Base-by-base conservation (phyloP, 768 basidiomycete genomes). In the Psilocybe sp. region DNA sequence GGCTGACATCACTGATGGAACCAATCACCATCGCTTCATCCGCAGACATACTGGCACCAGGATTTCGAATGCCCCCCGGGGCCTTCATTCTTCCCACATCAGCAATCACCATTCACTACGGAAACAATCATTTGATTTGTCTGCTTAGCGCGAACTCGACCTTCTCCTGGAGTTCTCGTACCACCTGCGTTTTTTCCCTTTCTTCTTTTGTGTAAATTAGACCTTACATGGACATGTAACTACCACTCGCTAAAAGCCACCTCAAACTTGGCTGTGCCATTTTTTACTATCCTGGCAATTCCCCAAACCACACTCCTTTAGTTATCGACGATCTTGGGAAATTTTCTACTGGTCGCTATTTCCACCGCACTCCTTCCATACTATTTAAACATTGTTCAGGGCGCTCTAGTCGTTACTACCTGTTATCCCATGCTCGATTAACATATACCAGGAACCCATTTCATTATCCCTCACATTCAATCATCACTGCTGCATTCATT, bases 21-120 rank as follows among this genome's bases (percentile, higher is more conserved):
- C 41, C 44, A 52, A 61, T 15, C 58, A 64, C 54, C 62, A 64
- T 47, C 69, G 67, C 44, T 68, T 68, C 49, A 56, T 65, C 47
- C 68, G 65, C 46, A 66, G 67, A 49, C 71, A 66, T 54, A 71
- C 69, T 40, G 75, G 76, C 20, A 70, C 74, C 31, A 69, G 76
- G 40, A 72, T 79, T 33, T 77, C 76, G 35, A 69, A 73, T 32
- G 66, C 74, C 37, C 68, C 72, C 41, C 65, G 60, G 38, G 61
- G 68, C 39, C 23, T 7, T 28, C 23, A 28, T 28, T 28, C 23
- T 28, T 62, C 63, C 14, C 66, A 70, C 20, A 47, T 67, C 49
- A 55, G 57, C 47, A 64, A 55, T 12, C 64, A 61, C 46, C 55
- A 66, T 59, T 58, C 61, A 34, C 65, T 64, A 47, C 64, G 64